phyloP scores from a whole-genome alignment of 2,329 filamentous ascomycete species.

The Aspergillus quadricinctus region DNA sequence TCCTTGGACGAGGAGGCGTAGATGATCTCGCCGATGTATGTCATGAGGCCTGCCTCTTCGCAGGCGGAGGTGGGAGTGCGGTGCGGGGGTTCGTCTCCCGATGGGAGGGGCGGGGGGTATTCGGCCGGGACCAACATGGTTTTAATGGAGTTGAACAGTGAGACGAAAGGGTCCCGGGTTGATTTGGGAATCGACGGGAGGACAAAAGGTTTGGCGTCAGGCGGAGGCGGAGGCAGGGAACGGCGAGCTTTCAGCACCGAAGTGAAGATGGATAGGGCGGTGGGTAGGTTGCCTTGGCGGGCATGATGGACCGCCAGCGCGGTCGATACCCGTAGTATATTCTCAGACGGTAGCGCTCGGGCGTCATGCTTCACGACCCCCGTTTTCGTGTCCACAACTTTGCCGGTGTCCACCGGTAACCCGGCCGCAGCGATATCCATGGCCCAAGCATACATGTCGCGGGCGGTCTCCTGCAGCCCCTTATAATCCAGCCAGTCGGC shows the following conservation, averaged over 20 bases:
- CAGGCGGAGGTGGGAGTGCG: constrained; percentile 65
- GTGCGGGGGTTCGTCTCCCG: constrained; percentile 64
- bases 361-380: constrained; percentile 60
- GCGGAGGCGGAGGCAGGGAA: constrained; percentile 45
- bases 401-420: constrained; percentile 40
- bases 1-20: constrained; percentile 64
- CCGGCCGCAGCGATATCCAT: constrained; percentile 67
- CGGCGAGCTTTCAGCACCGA: constrained; percentile 77
- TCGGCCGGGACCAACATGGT: constrained; percentile 49
- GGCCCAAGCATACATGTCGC: constrained; percentile 70
- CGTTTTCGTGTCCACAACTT: constrained; percentile 58
- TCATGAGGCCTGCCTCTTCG: constrained; percentile 79
- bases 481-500: constrained; percentile 83
- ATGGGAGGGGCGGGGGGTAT: constrained; percentile 67
- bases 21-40: constrained; percentile 91
- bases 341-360: constrained; percentile 58
- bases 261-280: constrained; percentile 77
- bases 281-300: constrained; percentile 58
- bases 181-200: constrained; percentile 18
- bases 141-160: constrained; percentile 37
- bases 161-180: constrained; percentile 24
- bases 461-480: constrained; percentile 58
- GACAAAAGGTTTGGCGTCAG: constrained; percentile 21
- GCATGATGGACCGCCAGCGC: constrained; percentile 76
- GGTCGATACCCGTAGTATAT: constrained; percentile 71